Conservation (phyloP, 345 rosid species). For the Eucalyptus sp. region DNA sequence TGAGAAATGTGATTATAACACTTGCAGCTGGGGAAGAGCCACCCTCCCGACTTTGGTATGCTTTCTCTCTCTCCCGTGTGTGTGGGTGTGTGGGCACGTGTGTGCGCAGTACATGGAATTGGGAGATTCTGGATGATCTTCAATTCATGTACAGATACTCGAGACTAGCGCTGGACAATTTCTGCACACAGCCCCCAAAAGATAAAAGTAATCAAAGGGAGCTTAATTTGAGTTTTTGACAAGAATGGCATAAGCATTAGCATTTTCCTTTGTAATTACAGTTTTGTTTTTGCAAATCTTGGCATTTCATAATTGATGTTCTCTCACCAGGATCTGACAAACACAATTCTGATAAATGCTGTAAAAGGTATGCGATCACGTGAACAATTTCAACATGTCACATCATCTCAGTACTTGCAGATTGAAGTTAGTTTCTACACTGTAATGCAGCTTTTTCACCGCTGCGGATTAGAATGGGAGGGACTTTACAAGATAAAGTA, state of each 20-base stretch:
- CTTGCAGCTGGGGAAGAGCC: constrained; percentile 15
- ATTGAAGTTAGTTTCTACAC: background rate
- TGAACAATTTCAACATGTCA: background rate
- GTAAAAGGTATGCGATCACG: constrained; percentile 29
- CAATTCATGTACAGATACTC: background rate
- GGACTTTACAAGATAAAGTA: constrained; percentile 56
- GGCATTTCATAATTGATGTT: background rate
- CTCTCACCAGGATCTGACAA: constrained; percentile 38
- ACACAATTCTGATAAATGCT: constrained; percentile 39
- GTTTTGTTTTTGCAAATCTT: background rate
- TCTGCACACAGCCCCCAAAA: background rate
- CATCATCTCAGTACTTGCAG: background rate
- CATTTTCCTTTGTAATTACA: background rate
- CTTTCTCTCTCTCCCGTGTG: background rate
- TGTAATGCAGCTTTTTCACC: constrained; percentile 51
- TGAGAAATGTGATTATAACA: constrained; percentile 13
- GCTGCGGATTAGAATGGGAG: constrained; percentile 64
- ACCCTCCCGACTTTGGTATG: constrained; percentile 7
- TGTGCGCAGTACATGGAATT: background rate
- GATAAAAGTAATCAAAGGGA: background rate
- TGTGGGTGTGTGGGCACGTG: background rate
- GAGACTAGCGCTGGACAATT: background rate
- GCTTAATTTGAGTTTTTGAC: background rate
- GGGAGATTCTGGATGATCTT: background rate
- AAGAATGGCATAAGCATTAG: background rate